Percentiles rank a stretch among this genome's conserved stretches.
Conservation (phyloP, 148 eudicot species). For the Rhododendron ferrugineum region DNA sequence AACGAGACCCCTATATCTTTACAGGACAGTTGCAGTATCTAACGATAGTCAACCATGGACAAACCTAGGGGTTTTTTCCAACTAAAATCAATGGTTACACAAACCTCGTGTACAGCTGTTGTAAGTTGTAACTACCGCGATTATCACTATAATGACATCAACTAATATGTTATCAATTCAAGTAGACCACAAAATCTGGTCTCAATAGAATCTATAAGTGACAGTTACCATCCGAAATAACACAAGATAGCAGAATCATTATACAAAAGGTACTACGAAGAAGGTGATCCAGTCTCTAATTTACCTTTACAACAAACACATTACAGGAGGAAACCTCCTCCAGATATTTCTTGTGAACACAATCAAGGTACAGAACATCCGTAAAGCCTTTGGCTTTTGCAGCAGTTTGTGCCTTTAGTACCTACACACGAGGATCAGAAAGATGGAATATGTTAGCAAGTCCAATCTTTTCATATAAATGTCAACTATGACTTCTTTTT, state of each 20-base stretch:
- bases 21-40: background rate
- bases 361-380: constrained; percentile 90
- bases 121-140: background rate
- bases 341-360: constrained; percentile 76
- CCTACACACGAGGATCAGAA: constrained; percentile 32
- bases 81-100: background rate
- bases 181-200: background rate
- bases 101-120: background rate
- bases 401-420: constrained; percentile 75
- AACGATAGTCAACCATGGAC: background rate
- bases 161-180: background rate
- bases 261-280: background rate
- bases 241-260: background rate
- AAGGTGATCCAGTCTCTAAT: constrained; percentile 4
- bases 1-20: background rate
- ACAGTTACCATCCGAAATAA: background rate
- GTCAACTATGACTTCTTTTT: background rate
- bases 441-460: background rate
- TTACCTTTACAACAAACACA: constrained; percentile 89
- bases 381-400: constrained; percentile 90
- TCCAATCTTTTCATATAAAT: background rate
- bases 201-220: background rate
- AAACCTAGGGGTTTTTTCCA: background rate
- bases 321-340: constrained; percentile 98
- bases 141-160: background rate